Evolutionary conservation across 2,329 filamentous ascomycete genomes (phyloP).

Genomic region (Proliferodiscus dingleyae): DNA sequence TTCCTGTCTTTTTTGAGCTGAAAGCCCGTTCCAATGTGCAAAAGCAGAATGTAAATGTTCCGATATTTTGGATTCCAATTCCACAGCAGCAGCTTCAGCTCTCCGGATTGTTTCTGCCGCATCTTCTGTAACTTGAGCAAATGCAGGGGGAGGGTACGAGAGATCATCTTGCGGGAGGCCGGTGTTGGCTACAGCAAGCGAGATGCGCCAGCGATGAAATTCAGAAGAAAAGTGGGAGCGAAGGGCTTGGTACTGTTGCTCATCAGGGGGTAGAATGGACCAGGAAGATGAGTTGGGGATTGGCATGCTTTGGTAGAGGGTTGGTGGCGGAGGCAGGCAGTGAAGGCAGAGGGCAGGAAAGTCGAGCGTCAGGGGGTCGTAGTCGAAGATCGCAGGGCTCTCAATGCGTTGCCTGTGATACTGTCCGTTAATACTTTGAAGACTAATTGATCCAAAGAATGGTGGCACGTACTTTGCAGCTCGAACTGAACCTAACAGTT

Average conservation of each 20-base stretch:
- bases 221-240: constrained; percentile 61
- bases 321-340: constrained; percentile 74
- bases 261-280: constrained; percentile 70
- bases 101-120: constrained; percentile 32
- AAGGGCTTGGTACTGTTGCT: constrained; percentile 69
- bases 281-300: constrained; percentile 75
- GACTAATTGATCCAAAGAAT: constrained; percentile 3
- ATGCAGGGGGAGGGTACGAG: constrained; percentile 41
- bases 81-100: constrained; percentile 34
- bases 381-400: constrained; percentile 62
- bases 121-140: constrained; percentile 26
- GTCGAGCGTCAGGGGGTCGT: constrained; percentile 78
- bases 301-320: constrained; percentile 71
- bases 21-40: constrained; percentile 67
- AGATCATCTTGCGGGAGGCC: constrained; percentile 45
- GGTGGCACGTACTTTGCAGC: constrained; percentile 66
- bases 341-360: constrained; percentile 82
- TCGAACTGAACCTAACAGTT: constrained; percentile 74
- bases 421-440: constrained; percentile 15
- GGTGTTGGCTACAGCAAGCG: constrained; percentile 46
- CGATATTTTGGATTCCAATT: constrained; percentile 62
- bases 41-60: constrained; percentile 76
- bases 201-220: constrained; percentile 60
- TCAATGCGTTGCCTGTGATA: constrained; percentile 56
- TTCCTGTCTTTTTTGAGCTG: constrained; percentile 50